Base-by-base conservation (phyloP, 2,329 filamentous ascomycete species). In the Phyllachora maydis region DNA sequence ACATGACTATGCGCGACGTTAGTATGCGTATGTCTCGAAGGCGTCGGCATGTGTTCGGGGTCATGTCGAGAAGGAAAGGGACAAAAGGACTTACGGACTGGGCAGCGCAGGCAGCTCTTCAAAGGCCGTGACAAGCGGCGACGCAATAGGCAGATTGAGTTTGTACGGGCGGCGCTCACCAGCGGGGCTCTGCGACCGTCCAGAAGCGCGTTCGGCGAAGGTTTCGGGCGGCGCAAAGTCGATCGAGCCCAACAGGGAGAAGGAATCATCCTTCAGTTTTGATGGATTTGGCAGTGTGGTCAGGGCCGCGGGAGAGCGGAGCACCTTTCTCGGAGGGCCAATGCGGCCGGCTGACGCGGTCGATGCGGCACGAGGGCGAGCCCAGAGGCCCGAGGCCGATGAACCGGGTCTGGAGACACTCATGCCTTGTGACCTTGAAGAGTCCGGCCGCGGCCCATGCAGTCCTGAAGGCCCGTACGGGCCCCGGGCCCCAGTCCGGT, bases 71-170 rank as follows among this genome's bases (percentile, higher is more conserved):
- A n/a, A n/a, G n/a, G n/a, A n/a, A n/a, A n/a, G n/a, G n/a, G n/a
- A n/a, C n/a, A n/a, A n/a, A n/a, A n/a, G n/a, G n/a, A 75, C 77
- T 75, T 68, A 85, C 67, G 88, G 82, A 60, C 82, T 93, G 18
- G 88, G 88, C 32, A 98, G 69, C 6, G 64, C 61, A 8, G 73
- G 50, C 30, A 95, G 68, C 28, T 95, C 85, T 27, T 95, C 85
- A 46, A 82, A 93, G 4, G 82, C 62, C 29, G 74, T 79, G 13
- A 63, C 71, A 18, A 93, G 59, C 1, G 83, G 83, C n/a, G 70
- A 75, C 41, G 78, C 73, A 15, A 66, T 62, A 10, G 73, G 67
- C 3, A 83, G 60, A 18, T 59, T 55, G n/a, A 75, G 70, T 27
- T 69, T 71, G 52, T 79, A 98, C 1, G 81, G 69, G 16, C 70